Conservation (phyloP, 768 basidiomycete genomes). For the Hemileccinum impolitum region DNA sequence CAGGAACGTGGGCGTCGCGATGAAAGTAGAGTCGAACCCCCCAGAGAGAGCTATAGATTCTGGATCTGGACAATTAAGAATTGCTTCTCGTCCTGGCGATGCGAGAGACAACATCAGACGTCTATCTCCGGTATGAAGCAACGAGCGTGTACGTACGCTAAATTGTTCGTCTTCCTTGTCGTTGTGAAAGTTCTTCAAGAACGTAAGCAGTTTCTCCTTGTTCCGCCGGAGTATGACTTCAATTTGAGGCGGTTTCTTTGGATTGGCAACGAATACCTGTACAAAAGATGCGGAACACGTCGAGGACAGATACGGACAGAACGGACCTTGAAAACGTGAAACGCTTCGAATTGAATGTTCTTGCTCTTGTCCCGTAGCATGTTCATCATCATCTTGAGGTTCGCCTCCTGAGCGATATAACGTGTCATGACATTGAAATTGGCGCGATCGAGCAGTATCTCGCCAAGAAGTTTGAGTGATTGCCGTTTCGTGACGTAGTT, state of each 20-base stretch:
- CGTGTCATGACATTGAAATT: conserved; percentile 99
- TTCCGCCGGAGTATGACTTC: conserved; percentile 88
- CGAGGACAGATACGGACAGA: not conserved
- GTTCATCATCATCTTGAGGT: conserved; percentile 99
- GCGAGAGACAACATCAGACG: not conserved
- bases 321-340: conserved; percentile 98
- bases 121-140: not conserved
- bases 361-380: conserved; percentile 96
- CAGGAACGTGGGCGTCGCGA: not conserved
- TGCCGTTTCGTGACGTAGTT: conserved; percentile 99
- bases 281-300: not conserved
- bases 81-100: conserved; percentile 80
- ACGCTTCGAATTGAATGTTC: conserved; percentile 99
- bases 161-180: conserved; percentile 99
- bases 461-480: conserved; percentile 95
- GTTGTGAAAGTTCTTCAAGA: conserved; percentile 93
- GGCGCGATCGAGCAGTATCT: conserved; percentile 94
- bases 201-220: conserved; percentile 87
- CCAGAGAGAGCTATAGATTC: conserved; percentile 45
- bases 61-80: conserved; percentile 94
- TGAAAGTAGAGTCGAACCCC: not conserved
- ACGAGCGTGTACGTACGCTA: conserved; percentile 47
- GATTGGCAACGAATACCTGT: conserved; percentile 97
- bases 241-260: conserved; percentile 97
- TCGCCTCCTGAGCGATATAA: conserved; percentile 92